Evolutionary conservation across 2,329 filamentous ascomycete genomes (phyloP).

Genomic region (Fusarium illudens): DNA sequence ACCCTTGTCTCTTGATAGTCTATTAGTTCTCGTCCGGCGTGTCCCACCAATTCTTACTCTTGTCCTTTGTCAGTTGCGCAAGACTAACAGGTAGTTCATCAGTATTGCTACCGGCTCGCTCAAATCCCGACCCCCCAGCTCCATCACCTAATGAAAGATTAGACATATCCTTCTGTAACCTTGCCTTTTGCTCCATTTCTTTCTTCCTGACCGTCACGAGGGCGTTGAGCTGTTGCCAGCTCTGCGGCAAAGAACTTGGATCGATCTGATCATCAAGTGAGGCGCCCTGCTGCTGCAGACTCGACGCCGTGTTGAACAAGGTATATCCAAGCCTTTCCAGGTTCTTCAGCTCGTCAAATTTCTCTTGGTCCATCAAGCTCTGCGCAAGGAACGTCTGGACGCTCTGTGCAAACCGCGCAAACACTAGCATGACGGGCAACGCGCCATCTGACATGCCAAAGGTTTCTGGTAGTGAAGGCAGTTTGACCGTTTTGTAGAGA

Average conservation of each 20-base stretch:
- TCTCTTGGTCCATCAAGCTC: background rate
- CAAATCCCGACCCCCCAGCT: background rate
- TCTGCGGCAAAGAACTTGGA: background rate
- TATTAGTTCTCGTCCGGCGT: background rate
- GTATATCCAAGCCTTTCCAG: background rate
- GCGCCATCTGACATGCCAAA: background rate
- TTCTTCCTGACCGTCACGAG: background rate
- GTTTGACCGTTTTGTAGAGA: background rate
- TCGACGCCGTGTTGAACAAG: background rate
- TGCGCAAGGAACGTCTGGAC: background rate
- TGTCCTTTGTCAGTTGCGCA: background rate
- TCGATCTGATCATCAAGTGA: background rate
- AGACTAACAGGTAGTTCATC: background rate
- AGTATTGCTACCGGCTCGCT: too few species aligned
- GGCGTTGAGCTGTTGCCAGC: background rate
- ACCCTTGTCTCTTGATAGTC: background rate
- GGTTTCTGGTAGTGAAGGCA: background rate
- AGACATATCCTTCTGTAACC: background rate
- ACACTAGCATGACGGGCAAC: background rate
- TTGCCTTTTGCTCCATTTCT: background rate
- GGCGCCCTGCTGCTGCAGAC: background rate
- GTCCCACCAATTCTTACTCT: conserved; percentile 5
- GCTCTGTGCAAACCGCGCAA: background rate
- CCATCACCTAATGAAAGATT: background rate
- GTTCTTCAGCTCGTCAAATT: background rate